A percentile compares a stretch with the other conserved stretches of the same genome.
Conservation (phyloP, 2,329 filamentous ascomycete species). For the Fusarium nanum region DNA sequence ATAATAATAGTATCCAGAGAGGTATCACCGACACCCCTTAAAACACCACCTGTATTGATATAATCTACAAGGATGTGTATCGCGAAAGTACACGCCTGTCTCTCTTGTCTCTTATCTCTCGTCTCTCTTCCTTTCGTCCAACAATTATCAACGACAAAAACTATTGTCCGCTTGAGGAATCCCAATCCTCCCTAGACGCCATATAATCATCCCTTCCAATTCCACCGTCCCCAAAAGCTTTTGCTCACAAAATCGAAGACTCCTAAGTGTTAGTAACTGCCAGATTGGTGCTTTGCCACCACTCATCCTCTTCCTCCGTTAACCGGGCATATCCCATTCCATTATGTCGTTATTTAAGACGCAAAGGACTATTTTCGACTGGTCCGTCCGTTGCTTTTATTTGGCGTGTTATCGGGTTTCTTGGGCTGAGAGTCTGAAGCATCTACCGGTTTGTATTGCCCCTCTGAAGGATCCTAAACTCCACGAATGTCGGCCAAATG, state of each 20-base stretch:
- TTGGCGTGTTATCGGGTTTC: conserved; percentile 16
- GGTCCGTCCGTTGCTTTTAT: conserved; percentile 15
- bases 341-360: conserved; percentile 5
- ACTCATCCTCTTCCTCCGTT: conserved; percentile 12
- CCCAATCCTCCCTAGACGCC: conserved; percentile 45
- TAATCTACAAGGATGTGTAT: conserved; percentile 38
- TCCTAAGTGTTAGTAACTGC: conserved; percentile 35
- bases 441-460: conserved; percentile 33
- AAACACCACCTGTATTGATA: conserved; percentile 27
- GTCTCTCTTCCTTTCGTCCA: background rate
- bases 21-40: conserved; percentile 13
- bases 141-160: conserved; percentile 42
- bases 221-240: conserved; percentile 43
- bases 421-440: conserved; percentile 8
- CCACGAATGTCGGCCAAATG: conserved; percentile 51
- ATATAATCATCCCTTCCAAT: conserved; percentile 41
- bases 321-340: conserved; percentile 8
- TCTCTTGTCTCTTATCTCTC: conserved; percentile 7
- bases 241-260: conserved; percentile 45
- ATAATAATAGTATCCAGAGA: conserved; percentile 1
- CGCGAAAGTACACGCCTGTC: conserved; percentile 35
- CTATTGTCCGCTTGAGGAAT: conserved; percentile 43
- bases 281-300: conserved; percentile 15
- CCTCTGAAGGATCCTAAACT: conserved; percentile 46
- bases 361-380: conserved; percentile 1